phyloP scores from a whole-genome alignment of 2,329 filamentous ascomycete genomes.

The Diaporthe helianthi region DNA sequence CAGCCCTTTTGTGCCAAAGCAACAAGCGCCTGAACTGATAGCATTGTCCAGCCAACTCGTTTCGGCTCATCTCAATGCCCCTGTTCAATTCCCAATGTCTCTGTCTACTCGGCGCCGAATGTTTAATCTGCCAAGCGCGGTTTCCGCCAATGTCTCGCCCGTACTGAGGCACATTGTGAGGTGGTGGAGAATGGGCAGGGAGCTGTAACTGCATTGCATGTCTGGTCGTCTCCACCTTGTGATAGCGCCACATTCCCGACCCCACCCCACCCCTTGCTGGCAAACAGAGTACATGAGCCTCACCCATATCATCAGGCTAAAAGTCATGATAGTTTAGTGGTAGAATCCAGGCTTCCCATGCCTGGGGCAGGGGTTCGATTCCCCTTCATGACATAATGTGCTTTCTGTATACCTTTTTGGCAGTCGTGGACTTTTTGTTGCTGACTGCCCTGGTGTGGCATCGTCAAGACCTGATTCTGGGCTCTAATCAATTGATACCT shows the following conservation, averaged over 20 bases:
- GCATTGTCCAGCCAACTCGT: neutral
- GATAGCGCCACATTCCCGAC: neutral
- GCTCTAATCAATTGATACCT: too few relatives aligned
- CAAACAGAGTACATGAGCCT: neutral
- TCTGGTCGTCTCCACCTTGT: neutral
- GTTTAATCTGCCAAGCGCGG: neutral
- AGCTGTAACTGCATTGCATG: neutral
- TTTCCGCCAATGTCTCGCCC: neutral
- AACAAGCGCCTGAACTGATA: too few relatives aligned
- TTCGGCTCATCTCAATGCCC: neutral
- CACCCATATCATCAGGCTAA: too few relatives aligned
- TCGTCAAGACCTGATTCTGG: too few relatives aligned
- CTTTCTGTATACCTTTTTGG: too few relatives aligned
- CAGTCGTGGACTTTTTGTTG: neutral
- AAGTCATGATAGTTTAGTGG: constrained; percentile 26
- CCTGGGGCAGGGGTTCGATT: constrained; percentile 27
- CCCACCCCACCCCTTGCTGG: neutral
- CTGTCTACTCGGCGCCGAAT: neutral
- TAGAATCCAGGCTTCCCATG: constrained; percentile 28
- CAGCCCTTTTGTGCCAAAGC: too few relatives aligned
- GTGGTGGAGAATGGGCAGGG: neutral
- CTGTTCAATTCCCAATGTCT: too few relatives aligned
- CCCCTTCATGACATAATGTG: constrained; percentile 14
- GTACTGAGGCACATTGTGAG: neutral
- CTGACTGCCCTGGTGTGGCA: too few relatives aligned